phyloP scores from a whole-genome alignment of 1,139 yeast species.

The Sugiyamaella pinicola region DNA sequence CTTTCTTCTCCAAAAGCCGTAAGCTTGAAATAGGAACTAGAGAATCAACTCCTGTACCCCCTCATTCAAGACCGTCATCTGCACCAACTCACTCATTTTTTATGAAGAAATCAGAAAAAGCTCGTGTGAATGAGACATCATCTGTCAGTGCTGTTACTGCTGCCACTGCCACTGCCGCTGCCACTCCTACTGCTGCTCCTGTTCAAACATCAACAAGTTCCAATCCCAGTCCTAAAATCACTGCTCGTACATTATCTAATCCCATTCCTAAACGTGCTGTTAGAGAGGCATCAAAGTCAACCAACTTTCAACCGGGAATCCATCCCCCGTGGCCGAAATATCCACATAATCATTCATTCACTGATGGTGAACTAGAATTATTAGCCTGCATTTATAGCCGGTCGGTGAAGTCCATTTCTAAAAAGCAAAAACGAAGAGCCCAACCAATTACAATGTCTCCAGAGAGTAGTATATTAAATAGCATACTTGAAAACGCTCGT shows the following conservation, averaged over 20 bases:
- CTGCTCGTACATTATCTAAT: constrained; percentile 4
- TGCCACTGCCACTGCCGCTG: not conserved
- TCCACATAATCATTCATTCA: constrained; percentile 19
- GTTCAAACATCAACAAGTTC: not conserved
- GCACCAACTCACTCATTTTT: constrained; percentile 11
- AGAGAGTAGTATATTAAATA: constrained; percentile 3
- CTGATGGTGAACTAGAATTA: not conserved
- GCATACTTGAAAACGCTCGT: not conserved
- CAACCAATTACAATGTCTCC: constrained; percentile 2
- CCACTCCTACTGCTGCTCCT: not conserved
- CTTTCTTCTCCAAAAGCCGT: constrained; percentile 8
- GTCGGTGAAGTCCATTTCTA: not conserved
- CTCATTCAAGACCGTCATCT: constrained; percentile 1
- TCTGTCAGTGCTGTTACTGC: no score
- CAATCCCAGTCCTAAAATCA: not conserved
- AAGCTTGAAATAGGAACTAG: not conserved
- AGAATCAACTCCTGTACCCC: not conserved
- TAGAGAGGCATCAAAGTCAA: not conserved
- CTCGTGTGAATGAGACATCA: not conserved
- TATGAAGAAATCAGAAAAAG: not conserved
- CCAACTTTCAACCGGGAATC: constrained; percentile 9
- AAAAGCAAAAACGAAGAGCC: constrained; percentile 14
- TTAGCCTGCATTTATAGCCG: constrained; percentile 3
- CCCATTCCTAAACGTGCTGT: not conserved
- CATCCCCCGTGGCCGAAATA: constrained; percentile 26